Evolutionary conservation across 2,329 filamentous ascomycete genomes (phyloP), one percentile per base, ranked within the genome.

Genomic region (Daldinia eschscholtzii): DNA sequence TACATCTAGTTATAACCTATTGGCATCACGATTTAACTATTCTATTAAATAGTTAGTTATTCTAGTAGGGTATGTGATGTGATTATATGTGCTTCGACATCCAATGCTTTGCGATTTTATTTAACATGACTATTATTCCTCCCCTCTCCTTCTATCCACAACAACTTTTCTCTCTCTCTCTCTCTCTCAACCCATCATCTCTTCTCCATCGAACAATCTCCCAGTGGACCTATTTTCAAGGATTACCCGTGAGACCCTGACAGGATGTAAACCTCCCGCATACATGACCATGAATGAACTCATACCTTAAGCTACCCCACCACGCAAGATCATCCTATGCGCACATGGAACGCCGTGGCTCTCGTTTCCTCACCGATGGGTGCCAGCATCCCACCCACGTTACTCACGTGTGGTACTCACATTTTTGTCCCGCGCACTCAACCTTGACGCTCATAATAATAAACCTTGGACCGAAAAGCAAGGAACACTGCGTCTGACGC

Each of bases 291-390:
- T 57, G 56, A 52, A 44, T 57, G 56, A 52, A 50, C 56, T 70
- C 30, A 55, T 37, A 55, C 33, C 33, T 35, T 9, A 9, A 35
- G 33, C n/a, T 57, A 62, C 56, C 65, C 57, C 67, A 67, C 68
- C 57, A 66, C 65, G 64, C 68, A 59, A 56, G 41, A 68, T 58
- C 65, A 64, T 71, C 68, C 53, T 63, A 63, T 56, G 61, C 59
- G 53, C 67, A 61, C 68, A 66, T 65, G 60, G 53, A 61, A 70
- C 67, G 61, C 64, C 67, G 61, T 72, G 65, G 61, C 68, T 71
- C 60, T 71, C 65, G 62, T 65, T 66, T 70, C 58, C 70, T 75
- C 73, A 74, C 74, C 73, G 74, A 75, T 74, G 74, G 73, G 69
- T 73, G 63, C 70, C 70, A 70, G 64, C 73, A 71, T 72, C 35